Percentiles rank a stretch among this genome's conserved stretches.
Conservation (phyloP, 768 basidiomycete species). For the Tylopilus balloui region DNA sequence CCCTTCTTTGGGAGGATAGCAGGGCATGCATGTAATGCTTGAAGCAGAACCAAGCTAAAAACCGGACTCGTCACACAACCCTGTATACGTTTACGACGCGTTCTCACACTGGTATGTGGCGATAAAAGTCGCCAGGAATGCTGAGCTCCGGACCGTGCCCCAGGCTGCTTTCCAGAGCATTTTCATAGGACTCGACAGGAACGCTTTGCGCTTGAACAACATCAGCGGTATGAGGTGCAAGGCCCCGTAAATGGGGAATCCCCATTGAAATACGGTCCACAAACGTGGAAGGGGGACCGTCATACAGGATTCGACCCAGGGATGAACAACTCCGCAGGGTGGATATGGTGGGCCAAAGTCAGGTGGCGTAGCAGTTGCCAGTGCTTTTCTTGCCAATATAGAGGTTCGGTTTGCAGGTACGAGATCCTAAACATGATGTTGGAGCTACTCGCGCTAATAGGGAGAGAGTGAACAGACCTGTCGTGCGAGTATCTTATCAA, state of each 20-base stretch:
- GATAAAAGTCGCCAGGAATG: slow-evolving; percentile 84
- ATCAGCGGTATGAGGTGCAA: slow-evolving; percentile 86
- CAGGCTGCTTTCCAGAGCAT: slow-evolving; percentile 61
- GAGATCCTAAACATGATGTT: slow-evolving; percentile 40
- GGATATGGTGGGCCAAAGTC: slow-evolving; percentile 50
- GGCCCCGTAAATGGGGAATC: slow-evolving; percentile 80
- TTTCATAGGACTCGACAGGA: slow-evolving; percentile 58
- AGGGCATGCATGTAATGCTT: slow-evolving; percentile 56
- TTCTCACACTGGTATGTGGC: slow-evolving; percentile 74
- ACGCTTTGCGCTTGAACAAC: slow-evolving; percentile 69
- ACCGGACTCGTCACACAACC: not conserved
- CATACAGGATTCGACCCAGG: slow-evolving; percentile 52
- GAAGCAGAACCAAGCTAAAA: slow-evolving; percentile 59
- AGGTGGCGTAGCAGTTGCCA: slow-evolving; percentile 26
- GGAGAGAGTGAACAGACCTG: slow-evolving; percentile 35
- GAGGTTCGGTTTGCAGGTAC: slow-evolving; percentile 46
- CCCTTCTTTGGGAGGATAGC: slow-evolving; percentile 37
- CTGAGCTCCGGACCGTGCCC: slow-evolving; percentile 78
- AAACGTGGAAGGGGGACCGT: slow-evolving; percentile 53
- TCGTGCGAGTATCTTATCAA: slow-evolving; percentile 51
- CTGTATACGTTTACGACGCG: not conserved
- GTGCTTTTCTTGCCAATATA: slow-evolving; percentile 43
- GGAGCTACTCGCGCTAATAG: not conserved
- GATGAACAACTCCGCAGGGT: slow-evolving; percentile 77
- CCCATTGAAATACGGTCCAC: slow-evolving; percentile 78